phyloP scores from a whole-genome alignment of 352 stramenopile species.

The Phytophthora multivora region DNA sequence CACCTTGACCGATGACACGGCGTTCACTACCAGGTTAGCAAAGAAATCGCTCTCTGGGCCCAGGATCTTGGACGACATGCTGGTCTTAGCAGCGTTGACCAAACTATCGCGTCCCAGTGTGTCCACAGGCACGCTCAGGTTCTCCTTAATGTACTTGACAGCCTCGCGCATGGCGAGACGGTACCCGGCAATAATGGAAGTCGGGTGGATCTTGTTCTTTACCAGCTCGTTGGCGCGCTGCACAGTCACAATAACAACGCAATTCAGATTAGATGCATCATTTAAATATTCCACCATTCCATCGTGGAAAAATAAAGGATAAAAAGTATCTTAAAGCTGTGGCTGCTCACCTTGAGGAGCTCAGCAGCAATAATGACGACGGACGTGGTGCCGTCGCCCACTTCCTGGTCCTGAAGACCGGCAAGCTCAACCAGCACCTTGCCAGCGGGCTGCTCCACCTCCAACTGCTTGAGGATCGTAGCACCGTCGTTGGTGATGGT shows the following conservation, averaged over 20 bases:
- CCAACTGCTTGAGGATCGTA: slow-evolving; percentile 99
- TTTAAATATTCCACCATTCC: not conserved
- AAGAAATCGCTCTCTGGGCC: slow-evolving; percentile 98
- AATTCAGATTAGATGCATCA: not conserved
- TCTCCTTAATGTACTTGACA: slow-evolving; percentile 99
- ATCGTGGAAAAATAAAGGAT: not conserved
- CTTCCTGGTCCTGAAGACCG: slow-evolving; percentile 98
- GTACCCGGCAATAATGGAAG: slow-evolving; percentile 99
- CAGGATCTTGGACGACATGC: slow-evolving; percentile 99
- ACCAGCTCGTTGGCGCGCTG: slow-evolving; percentile 97
- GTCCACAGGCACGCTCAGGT: slow-evolving; percentile 96
- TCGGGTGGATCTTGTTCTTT: slow-evolving; percentile 99
- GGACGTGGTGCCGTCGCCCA: slow-evolving; percentile 99
- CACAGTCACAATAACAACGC: slow-evolving; percentile 8
- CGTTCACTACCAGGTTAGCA: slow-evolving; percentile 97
- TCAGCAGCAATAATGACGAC: slow-evolving; percentile 99
- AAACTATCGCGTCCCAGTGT: slow-evolving; percentile 94
- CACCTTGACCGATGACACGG: slow-evolving; percentile 96
- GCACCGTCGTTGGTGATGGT: slow-evolving; percentile 99
- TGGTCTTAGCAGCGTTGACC: slow-evolving; percentile 97
- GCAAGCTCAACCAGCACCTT: slow-evolving; percentile 99
- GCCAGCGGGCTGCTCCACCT: slow-evolving; percentile 99
- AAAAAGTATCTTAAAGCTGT: slow-evolving; percentile 24
- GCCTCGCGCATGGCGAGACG: slow-evolving; percentile 98
- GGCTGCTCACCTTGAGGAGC: slow-evolving; percentile 87